A percentile compares a stretch with the other conserved stretches of the same genome.
Conservation (phyloP, 768 basidiomycete genomes). For the Naganishia onofrii region DNA sequence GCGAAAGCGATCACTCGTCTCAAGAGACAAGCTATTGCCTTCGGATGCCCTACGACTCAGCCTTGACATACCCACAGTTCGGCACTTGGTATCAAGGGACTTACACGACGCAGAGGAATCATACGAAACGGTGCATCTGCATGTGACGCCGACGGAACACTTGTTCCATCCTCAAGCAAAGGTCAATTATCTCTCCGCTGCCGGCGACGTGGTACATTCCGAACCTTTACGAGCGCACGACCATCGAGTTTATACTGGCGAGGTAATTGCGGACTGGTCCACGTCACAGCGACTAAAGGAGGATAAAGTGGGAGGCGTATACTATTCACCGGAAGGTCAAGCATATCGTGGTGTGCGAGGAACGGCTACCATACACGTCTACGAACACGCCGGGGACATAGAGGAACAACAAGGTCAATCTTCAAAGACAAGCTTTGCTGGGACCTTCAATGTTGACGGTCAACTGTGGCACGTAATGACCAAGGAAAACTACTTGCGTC, state of each 20-base stretch:
- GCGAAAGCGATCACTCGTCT: constrained; percentile 19
- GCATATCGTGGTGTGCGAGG: constrained; percentile 59
- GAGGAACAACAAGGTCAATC: constrained; percentile 50
- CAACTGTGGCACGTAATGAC: constrained; percentile 69
- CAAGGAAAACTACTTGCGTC: constrained; percentile 66
- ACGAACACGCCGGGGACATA: constrained; percentile 61
- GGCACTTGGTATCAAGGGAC: not conserved
- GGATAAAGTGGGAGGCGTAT: constrained; percentile 50
- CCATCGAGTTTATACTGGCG: constrained; percentile 65
- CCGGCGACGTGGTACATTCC: constrained; percentile 58
- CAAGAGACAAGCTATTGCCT: constrained; percentile 11
- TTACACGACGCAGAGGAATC: not conserved
- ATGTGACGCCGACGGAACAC: constrained; percentile 72
- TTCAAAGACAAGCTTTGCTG: constrained; percentile 59
- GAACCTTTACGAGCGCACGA: constrained; percentile 63
- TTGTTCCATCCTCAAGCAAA: constrained; percentile 76
- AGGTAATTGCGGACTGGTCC: constrained; percentile 58
- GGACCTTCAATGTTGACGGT: constrained; percentile 69
- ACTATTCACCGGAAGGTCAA: constrained; percentile 25
- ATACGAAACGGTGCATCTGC: constrained; percentile 60
- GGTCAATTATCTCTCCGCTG: constrained; percentile 62
- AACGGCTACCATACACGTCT: constrained; percentile 72
- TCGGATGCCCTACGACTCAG: constrained; percentile 30
- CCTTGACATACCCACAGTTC: constrained; percentile 2
- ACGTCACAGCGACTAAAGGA: constrained; percentile 22